Percentiles rank a stretch among this genome's conserved stretches.
These are phyloP conservation scores for Stipa capillata DNA, from an alignment of 176 grass and related monocot genomes.

Conservation along the genomic window DNA sequence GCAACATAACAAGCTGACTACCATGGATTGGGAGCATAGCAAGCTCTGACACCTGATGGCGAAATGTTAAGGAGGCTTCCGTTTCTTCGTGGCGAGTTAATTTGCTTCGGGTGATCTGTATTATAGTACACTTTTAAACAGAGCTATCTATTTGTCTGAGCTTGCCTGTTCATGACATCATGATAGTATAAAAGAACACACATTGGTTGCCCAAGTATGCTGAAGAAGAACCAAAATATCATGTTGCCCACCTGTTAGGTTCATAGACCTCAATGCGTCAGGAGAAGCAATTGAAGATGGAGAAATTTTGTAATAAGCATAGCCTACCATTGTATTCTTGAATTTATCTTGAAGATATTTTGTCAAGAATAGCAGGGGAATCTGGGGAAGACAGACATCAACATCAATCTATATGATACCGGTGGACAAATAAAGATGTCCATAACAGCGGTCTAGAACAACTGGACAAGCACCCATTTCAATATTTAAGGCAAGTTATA, in stretches of 20 bases:
- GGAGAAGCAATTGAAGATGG: neutral
- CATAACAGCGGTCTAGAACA: neutral
- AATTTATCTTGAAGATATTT: conserved; percentile 85
- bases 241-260: conserved; percentile 81
- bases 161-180: conserved; percentile 93
- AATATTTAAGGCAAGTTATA: neutral
- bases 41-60: neutral
- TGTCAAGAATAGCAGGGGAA: conserved; percentile 78
- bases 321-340: conserved; percentile 65
- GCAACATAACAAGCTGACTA: neutral
- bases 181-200: conserved; percentile 95
- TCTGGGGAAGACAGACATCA: conserved; percentile 36
- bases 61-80: neutral
- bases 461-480: neutral
- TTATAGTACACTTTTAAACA: neutral
- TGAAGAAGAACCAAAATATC: conserved; percentile 99
- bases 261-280: neutral
- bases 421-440: neutral
- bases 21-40: neutral
- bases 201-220: conserved; percentile 95
- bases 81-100: neutral
- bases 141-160: conserved; percentile 32
- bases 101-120: neutral
- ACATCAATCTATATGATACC: neutral
- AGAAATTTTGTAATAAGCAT: neutral